Percentiles rank a stretch among this genome's conserved stretches.
These are phyloP conservation scores for Mycoemilia scoparia DNA, from an alignment of 192 early-diverging fungal genomes.

Conservation along the genomic window DNA sequence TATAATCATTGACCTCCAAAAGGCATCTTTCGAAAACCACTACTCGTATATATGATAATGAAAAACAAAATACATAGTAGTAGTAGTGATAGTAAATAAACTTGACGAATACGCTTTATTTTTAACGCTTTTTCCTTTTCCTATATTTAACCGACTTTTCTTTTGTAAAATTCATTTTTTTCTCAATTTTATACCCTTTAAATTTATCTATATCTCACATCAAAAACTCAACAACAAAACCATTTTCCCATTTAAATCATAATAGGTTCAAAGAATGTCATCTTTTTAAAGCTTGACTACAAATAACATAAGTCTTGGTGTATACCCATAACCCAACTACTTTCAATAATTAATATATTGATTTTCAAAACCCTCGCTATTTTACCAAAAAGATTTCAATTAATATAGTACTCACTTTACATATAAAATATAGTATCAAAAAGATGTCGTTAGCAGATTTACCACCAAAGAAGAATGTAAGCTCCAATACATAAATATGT, in stretches of 20 bases:
- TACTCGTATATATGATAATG: too few species aligned
- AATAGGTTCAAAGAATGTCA: background rate
- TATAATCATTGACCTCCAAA: too few species aligned
- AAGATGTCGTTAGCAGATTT: background rate
- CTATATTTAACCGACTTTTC: background rate
- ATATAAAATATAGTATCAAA: background rate
- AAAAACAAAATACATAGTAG: too few species aligned
- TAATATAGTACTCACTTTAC: slow-evolving; percentile 1
- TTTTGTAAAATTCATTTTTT: slow-evolving; percentile 1
- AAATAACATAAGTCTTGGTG: background rate
- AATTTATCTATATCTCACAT: background rate
- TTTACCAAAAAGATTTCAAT: background rate
- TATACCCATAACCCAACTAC: slow-evolving; percentile 3
- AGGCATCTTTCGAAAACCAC: too few species aligned
- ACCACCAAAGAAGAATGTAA: too few species aligned
- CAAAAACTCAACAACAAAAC: background rate
- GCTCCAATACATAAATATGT: too few species aligned
- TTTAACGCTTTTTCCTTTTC: background rate
- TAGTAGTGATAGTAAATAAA: too few species aligned
- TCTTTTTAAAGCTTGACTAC: background rate
- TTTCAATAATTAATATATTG: slow-evolving; percentile 6
- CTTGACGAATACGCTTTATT: slow-evolving; percentile 2
- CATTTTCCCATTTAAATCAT: background rate
- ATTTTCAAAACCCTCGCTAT: background rate
- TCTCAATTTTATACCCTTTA: background rate